Evolutionary conservation across 1,139 yeast genomes (phyloP).

Genomic region (Scheffersomyces parashehatae): DNA sequence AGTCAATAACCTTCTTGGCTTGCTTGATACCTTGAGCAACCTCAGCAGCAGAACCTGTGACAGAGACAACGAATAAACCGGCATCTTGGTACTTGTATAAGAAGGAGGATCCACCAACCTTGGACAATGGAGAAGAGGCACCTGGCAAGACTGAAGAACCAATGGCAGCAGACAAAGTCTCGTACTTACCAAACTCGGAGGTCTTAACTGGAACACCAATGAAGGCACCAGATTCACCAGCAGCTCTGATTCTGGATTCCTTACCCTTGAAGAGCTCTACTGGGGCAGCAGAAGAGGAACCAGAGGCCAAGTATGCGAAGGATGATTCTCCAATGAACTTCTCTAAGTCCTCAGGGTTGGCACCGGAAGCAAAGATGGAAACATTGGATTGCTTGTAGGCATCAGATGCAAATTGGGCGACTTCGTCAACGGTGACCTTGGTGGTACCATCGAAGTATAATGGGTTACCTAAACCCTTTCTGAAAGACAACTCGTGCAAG

Average conservation of each 20-base stretch:
- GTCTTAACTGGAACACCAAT: conserved; percentile 79
- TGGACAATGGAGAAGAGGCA: conserved; percentile 46
- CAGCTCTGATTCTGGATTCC: conserved; percentile 70
- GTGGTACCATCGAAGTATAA: conserved; percentile 69
- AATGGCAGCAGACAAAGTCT: conserved; percentile 72
- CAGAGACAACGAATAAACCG: conserved; percentile 74
- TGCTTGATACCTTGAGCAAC: conserved; percentile 65
- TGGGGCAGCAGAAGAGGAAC: conserved; percentile 50
- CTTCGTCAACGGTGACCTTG: conserved; percentile 61
- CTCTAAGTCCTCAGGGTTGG: conserved; percentile 67
- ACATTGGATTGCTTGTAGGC: conserved; percentile 74
- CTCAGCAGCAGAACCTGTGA: conserved; percentile 59
- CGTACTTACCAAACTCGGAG: conserved; percentile 65
- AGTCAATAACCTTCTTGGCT: conserved; percentile 56
- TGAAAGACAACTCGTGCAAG: conserved; percentile 80
- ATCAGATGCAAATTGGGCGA: conserved; percentile 65
- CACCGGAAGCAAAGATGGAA: conserved; percentile 73
- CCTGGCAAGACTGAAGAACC: conserved; percentile 62
- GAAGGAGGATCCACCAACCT: conserved; percentile 59
- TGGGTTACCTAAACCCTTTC: conserved; percentile 87
- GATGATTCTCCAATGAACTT: conserved; percentile 68
- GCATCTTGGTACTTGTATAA: conserved; percentile 75
- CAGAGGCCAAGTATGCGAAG: conserved; percentile 63
- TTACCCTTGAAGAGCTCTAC: conserved; percentile 59
- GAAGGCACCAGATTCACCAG: conserved; percentile 70